Percentiles rank a stretch among this genome's conserved stretches.
Evolutionary conservation across 2,329 filamentous ascomycete genomes (phyloP).

Genomic region (Sporothrix globosa): DNA sequence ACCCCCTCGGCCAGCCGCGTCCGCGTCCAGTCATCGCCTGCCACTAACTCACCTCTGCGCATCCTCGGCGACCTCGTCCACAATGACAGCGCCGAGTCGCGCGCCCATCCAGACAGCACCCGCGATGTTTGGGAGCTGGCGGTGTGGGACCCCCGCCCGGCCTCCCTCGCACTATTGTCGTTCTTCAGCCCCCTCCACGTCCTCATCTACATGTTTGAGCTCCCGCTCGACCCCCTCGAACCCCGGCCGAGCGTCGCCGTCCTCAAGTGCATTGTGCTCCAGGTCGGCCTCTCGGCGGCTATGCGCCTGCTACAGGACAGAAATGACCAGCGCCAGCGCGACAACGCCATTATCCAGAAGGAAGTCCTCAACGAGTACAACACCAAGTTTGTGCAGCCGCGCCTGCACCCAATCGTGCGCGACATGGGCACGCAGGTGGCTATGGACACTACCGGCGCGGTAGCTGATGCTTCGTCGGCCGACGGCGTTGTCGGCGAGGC

Average conservation of each 20-base stretch:
- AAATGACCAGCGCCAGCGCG: conserved; percentile 84
- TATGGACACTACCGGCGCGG: conserved; percentile 47
- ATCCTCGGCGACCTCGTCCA: conserved; percentile 71
- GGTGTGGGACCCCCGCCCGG: conserved; percentile 89
- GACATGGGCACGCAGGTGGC: conserved; percentile 81
- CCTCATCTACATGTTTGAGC: conserved; percentile 84
- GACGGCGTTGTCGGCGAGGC: conserved; percentile 43
- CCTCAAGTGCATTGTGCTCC: conserved; percentile 77
- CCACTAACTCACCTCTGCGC: conserved; percentile 72
- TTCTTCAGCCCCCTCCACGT: conserved; percentile 92
- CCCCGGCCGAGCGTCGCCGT: conserved; percentile 83
- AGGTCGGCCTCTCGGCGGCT: conserved; percentile 74
- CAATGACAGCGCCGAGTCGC: conserved; percentile 72
- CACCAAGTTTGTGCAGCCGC: conserved; percentile 89
- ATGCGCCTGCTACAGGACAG: conserved; percentile 71
- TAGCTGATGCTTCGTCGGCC: not conserved
- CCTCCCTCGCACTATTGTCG: conserved; percentile 81
- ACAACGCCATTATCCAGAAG: conserved; percentile 80
- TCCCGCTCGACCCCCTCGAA: conserved; percentile 76
- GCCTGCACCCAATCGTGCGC: conserved; percentile 76
- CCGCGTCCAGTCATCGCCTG: conserved; percentile 79
- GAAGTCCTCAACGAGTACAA: conserved; percentile 96
- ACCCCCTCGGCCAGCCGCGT: conserved; percentile 90
- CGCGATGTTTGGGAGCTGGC: conserved; percentile 93
- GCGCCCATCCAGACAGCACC: conserved; percentile 78